These are phyloP conservation scores for Linnemannia exigua DNA, from an alignment of 192 early-diverging fungal species.

Conservation along the genomic window DNA sequence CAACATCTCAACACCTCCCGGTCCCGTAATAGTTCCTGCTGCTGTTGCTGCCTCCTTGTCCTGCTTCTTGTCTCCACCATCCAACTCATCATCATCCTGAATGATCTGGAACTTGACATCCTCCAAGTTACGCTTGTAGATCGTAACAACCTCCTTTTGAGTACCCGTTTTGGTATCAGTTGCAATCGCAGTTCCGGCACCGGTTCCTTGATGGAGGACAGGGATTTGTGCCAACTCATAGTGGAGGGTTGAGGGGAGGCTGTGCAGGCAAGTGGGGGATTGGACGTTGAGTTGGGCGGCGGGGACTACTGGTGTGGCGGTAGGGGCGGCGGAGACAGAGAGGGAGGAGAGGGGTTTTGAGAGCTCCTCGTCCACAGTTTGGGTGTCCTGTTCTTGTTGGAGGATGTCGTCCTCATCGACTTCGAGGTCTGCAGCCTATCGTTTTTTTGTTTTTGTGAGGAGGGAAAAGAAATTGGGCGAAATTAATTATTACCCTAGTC, in stretches of 20 bases:
- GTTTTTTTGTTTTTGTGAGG: no score
- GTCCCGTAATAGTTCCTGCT: conserved; percentile 13
- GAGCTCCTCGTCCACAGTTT: conserved; percentile 17
- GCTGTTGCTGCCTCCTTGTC: neutral
- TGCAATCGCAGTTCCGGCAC: conserved; percentile 33
- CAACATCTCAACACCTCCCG: conserved; percentile 58
- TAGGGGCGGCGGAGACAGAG: conserved; percentile 10
- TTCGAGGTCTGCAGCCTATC: conserved; percentile 55
- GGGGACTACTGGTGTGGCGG: conserved; percentile 17
- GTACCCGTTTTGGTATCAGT: conserved; percentile 27
- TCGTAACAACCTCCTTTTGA: conserved; percentile 41
- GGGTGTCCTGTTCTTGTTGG: conserved; percentile 31
- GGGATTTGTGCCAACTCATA: conserved; percentile 50
- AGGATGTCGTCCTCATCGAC: conserved; percentile 32
- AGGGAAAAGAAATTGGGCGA: neutral
- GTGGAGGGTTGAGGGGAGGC: conserved; percentile 39
- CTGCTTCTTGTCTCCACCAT: conserved; percentile 16
- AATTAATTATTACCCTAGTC: neutral
- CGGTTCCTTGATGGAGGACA: conserved; percentile 28
- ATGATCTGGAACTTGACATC: conserved; percentile 91
- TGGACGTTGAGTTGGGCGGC: conserved; percentile 38
- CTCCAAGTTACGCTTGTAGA: conserved; percentile 80
- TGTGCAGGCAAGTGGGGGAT: conserved; percentile 22
- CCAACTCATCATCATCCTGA: conserved; percentile 69
- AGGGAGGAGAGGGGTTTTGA: conserved; percentile 30